Base-by-base conservation (phyloP, 495 filamentous ascomycete species). In the Aspergillus asperescens region DNA sequence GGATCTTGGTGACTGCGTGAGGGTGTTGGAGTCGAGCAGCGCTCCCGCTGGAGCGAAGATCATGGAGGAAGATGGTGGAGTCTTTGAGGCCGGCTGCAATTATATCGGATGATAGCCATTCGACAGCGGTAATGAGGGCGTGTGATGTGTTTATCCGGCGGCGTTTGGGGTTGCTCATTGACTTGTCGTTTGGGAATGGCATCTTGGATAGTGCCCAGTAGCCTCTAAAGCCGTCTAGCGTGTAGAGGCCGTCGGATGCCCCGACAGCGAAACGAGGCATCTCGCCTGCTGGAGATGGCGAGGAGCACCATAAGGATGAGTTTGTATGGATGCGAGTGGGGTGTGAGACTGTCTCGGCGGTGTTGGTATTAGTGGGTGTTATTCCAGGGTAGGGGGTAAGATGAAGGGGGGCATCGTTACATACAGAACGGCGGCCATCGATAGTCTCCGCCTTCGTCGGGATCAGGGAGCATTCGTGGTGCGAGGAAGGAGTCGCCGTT, bases 181-280 rank as follows among this genome's bases (percentile, higher is more conserved):
- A 35, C 4, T 37, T 27, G 25, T 67, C 63, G 9, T 58, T 56
- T 0, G 69, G 53, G 12, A 70, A 65, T 7, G 61, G 60, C 24
- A 66, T 67, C 24, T 70, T 62, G 0, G 62, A 68, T 4, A 73
- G 25, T 1, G 58, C 53, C 68, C 70, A 73, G 50, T 62, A 57
- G 44, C 57, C 64, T 1, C 53, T 59, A 5, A 55, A 54, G 4
- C 58, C 68, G 35, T 68, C 61, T 7, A 74, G 51, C 3, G 67
- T 72, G 46, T 71, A 56, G 4, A 76, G 60, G 22, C 71, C 73
- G 15, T 72, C 61, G 7, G 73, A 76, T 4, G 71, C 67, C 12
- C 71, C 73, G 32, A 76, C 55, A 20, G 73, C 73, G 32, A 76
- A 76, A 10, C 64, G 49, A 3, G 67, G 58, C 28, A 50, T 57